Evolutionary conservation across 176 grass and related monocot genomes (phyloP), one percentile per base, ranked within the genome.

Genomic region (Pharus latifolius): DNA sequence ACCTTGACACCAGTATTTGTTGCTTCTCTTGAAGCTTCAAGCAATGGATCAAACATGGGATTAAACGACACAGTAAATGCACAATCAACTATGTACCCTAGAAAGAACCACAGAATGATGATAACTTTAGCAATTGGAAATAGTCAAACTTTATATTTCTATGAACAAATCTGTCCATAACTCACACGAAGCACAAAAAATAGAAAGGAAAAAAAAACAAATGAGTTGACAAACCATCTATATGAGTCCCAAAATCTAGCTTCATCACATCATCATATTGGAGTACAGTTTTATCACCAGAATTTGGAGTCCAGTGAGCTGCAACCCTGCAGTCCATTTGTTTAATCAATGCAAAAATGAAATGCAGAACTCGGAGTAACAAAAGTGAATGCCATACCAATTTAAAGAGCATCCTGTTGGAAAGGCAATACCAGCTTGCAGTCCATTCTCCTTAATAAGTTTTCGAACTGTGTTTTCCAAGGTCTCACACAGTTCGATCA

Each of bases 251-350:
- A 88, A 94, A 99, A 88, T 99, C 95, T 63, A 99, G 66, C 69
- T 99, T 99, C 95, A 99, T 99, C 68, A 99, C 95, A 84, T 99
- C 95, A 84, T 99, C 90, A 61, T 99, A 99, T 55, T 91, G 95
- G 19, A 99, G 78, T 24, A 81, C 77, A 72, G 80, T 76, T 60
- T 86, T 77, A 75, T 99, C 90, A 69, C 95, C 95, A 79, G 95
- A 75, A 78, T 99, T 99, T 30, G 95, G 95, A 58, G 95, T 94
- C 95, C 95, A 99, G 62, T 99, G 95, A 60, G 95, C 90, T 74
- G 90, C 95, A 47, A 99, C 95, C 95, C 95, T 98, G 56, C 67
- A 80, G 58, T 42, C 28, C 33, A 3, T 57, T 49, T 74, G 13
- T 17, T 23, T 20, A 17, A 45, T 52, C 49, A 69, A 24, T 69